These are phyloP conservation scores for Sporothrix luriei DNA, from an alignment of 2,329 filamentous ascomycete genomes.

Conservation along the genomic window DNA sequence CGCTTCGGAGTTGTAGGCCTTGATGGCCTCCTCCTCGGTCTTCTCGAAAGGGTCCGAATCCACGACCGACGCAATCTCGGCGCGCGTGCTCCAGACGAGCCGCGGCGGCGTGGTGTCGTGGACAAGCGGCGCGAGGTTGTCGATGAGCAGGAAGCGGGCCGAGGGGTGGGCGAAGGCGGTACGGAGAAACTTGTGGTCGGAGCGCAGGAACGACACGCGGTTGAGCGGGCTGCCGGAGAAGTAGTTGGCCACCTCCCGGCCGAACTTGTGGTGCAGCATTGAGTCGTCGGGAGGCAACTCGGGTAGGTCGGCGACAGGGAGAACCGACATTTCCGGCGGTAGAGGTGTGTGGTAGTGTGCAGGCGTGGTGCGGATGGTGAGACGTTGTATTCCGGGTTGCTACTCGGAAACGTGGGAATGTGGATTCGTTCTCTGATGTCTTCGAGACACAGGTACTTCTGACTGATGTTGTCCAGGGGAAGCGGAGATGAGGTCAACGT, in stretches of 20 bases:
- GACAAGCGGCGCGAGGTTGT: conserved; percentile 75
- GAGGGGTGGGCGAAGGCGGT: conserved; percentile 66
- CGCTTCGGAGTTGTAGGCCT: conserved; percentile 68
- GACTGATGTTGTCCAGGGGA: neutral
- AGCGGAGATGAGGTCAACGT: neutral
- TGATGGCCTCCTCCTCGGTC: conserved; percentile 72
- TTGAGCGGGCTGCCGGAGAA: conserved; percentile 79
- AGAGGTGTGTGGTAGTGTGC: neutral
- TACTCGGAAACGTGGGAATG: too few relatives aligned
- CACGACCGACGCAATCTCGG: conserved; percentile 70
- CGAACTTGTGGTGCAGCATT: conserved; percentile 76
- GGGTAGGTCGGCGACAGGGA: conserved; percentile 43
- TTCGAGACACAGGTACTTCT: neutral
- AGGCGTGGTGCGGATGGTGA: neutral
- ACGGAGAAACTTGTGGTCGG: conserved; percentile 69
- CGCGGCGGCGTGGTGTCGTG: conserved; percentile 44
- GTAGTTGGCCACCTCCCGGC: conserved; percentile 80
- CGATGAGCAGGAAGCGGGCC: conserved; percentile 75
- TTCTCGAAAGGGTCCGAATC: conserved; percentile 70
- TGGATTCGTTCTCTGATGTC: neutral
- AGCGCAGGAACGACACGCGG: conserved; percentile 75
- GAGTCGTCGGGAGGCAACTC: conserved; percentile 56
- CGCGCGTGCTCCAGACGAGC: conserved; percentile 68
- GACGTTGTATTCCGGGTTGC: neutral
- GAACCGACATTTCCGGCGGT: conserved; percentile 27